These are phyloP conservation scores for Psilocybe subaeruginosa DNA, from an alignment of 768 basidiomycete species.

Conservation along the genomic window DNA sequence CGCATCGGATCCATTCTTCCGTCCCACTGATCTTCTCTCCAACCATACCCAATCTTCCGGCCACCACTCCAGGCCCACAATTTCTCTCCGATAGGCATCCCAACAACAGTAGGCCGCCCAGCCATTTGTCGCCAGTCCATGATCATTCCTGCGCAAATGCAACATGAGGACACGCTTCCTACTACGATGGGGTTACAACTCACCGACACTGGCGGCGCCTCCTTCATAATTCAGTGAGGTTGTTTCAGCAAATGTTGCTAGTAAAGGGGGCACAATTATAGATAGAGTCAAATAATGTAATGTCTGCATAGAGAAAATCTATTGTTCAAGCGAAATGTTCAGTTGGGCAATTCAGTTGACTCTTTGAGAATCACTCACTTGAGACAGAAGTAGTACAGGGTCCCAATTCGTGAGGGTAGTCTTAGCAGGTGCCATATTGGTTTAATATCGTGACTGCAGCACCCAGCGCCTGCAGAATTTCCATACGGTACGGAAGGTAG, in stretches of 20 bases:
- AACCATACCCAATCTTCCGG: constrained; percentile 67
- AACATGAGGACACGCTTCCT: background rate
- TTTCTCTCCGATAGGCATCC: constrained; percentile 61
- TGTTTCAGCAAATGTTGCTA: constrained; percentile 76
- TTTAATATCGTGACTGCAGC: constrained; percentile 14
- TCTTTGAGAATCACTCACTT: constrained; percentile 47
- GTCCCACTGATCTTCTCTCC: constrained; percentile 59
- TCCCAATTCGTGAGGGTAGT: constrained; percentile 74
- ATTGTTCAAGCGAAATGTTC: constrained; percentile 7
- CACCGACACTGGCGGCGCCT: constrained; percentile 79
- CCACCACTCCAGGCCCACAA: constrained; percentile 89
- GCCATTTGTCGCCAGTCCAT: constrained; percentile 99
- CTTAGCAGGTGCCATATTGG: constrained; percentile 40
- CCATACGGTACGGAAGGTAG: constrained; percentile 16
- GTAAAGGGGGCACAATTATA: constrained; percentile 78
- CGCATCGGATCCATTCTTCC: constrained; percentile 76
- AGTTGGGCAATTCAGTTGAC: background rate
- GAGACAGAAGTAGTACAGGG: constrained; percentile 84
- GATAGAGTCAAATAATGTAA: constrained; percentile 92
- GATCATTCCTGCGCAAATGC: constrained; percentile 64
- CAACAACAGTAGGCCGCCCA: constrained; percentile 74
- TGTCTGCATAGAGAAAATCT: constrained; percentile 95
- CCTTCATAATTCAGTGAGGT: constrained; percentile 73
- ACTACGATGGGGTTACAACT: constrained; percentile 20
- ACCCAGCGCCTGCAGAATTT: constrained; percentile 14